Conservation (phyloP, 306 rosid species). For the Erythrophleum fordii region DNA sequence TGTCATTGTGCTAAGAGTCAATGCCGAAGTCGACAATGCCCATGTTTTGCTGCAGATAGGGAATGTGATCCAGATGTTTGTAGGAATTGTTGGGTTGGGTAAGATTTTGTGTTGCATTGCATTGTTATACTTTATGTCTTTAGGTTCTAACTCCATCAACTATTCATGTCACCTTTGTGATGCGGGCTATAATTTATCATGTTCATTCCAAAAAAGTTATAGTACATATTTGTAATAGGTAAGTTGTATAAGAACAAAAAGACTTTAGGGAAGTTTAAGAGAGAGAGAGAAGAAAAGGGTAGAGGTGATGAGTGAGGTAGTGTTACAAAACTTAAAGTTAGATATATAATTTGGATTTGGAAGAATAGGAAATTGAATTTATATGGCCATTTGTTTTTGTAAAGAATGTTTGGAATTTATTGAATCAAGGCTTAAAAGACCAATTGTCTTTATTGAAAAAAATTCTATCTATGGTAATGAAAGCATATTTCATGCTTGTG, state of each 20-base stretch:
- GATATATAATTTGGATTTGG: background rate
- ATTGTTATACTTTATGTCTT: too few species aligned
- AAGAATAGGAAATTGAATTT: background rate
- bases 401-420: background rate
- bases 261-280: too few species aligned
- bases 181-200: background rate
- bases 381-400: background rate
- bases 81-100: conserved; percentile 94
- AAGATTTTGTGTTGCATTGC: conserved; percentile 18
- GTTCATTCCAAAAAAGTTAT: background rate
- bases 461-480: background rate
- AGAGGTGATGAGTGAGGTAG: background rate
- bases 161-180: too few species aligned
- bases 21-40: conserved; percentile 88
- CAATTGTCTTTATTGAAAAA: background rate
- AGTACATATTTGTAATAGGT: too few species aligned
- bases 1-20: conserved; percentile 88
- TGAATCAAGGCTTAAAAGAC: background rate
- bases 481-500: background rate
- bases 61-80: conserved; percentile 98
- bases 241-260: too few species aligned
- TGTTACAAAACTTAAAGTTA: background rate
- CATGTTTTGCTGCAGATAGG: conserved; percentile 89
- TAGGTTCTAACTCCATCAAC: too few species aligned
- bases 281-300: background rate